Evolutionary conservation across 2,329 filamentous ascomycete species (phyloP).

Genomic region (Fulvia fulva): DNA sequence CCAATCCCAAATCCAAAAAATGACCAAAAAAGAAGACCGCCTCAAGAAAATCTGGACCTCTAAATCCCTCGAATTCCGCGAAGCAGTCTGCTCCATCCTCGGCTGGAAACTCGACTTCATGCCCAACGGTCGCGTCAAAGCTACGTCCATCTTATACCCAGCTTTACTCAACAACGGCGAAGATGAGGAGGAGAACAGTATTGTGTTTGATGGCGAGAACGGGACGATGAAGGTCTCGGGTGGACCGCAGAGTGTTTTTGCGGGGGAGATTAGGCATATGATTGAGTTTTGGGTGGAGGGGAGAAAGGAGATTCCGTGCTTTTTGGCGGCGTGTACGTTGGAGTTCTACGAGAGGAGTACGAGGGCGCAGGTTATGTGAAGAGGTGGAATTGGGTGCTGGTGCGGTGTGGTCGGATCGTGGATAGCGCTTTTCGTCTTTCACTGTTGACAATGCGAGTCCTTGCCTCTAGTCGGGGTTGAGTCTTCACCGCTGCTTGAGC

Average conservation of each 20-base stretch:
- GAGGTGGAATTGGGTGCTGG: too few species aligned
- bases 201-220: slow-evolving; percentile 85
- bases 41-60: slow-evolving; percentile 89
- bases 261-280: slow-evolving; percentile 74
- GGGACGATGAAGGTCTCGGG: slow-evolving; percentile 98
- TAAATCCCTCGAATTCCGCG: slow-evolving; percentile 91
- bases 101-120: slow-evolving; percentile 96
- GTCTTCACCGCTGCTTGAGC: too few species aligned
- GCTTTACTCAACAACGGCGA: slow-evolving; percentile 28
- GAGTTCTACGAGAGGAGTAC: slow-evolving; percentile 78
- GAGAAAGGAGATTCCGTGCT: slow-evolving; percentile 88
- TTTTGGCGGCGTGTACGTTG: slow-evolving; percentile 82
- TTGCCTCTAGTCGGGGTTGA: too few species aligned
- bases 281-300: slow-evolving; percentile 96
- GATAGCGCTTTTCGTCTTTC: too few species aligned
- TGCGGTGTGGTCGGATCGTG: too few species aligned
- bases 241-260: slow-evolving; percentile 81
- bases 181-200: slow-evolving; percentile 56
- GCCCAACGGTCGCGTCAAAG: slow-evolving; percentile 92
- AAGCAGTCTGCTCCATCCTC: slow-evolving; percentile 85
- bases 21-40: slow-evolving; percentile 76
- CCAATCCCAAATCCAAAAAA: slow-evolving; percentile 50
- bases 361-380: slow-evolving; percentile 27
- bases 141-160: slow-evolving; percentile 80
- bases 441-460: too few species aligned